Percentiles rank a stretch among this genome's conserved stretches.
These are phyloP conservation scores for Penicillium egyptiacum DNA, from an alignment of 495 filamentous ascomycete genomes.

Conservation along the genomic window DNA sequence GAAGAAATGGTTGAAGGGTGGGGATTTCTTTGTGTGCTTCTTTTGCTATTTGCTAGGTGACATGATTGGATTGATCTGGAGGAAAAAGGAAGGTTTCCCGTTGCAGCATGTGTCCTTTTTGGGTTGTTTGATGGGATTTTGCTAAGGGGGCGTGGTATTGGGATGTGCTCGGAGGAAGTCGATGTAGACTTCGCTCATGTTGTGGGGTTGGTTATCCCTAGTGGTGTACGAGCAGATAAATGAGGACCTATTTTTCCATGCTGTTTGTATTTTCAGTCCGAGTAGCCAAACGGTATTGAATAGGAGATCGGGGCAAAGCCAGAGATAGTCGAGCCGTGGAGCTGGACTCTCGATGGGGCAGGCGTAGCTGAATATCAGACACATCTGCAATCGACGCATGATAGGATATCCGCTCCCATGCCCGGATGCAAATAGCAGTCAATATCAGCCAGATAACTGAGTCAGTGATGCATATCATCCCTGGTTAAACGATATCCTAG, in stretches of 20 bases:
- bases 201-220: too few species aligned
- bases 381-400: not conserved
- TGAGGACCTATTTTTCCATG: not conserved
- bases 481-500: too few species aligned
- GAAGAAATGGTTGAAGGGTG: not conserved
- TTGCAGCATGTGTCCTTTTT: not conserved
- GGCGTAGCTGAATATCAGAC: not conserved
- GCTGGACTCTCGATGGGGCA: not conserved
- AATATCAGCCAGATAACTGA: too few species aligned
- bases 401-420: too few species aligned
- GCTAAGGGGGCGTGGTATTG: not conserved
- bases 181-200: not conserved
- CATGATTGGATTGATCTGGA: not conserved
- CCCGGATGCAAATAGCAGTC: too few species aligned
- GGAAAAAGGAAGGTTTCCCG: not conserved
- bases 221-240: not conserved
- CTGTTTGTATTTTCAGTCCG: not conserved
- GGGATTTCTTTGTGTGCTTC: not conserved
- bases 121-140: not conserved
- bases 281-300: not conserved
- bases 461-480: too few species aligned
- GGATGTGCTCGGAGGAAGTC: not conserved
- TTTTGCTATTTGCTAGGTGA: not conserved
- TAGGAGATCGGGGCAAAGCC: not conserved
- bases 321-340: not conserved